A percentile compares a stretch with the other conserved stretches of the same genome.
These are phyloP conservation scores for Fusarium phyllophilum DNA, from an alignment of 2,329 filamentous ascomycete species.

Conservation along the genomic window DNA sequence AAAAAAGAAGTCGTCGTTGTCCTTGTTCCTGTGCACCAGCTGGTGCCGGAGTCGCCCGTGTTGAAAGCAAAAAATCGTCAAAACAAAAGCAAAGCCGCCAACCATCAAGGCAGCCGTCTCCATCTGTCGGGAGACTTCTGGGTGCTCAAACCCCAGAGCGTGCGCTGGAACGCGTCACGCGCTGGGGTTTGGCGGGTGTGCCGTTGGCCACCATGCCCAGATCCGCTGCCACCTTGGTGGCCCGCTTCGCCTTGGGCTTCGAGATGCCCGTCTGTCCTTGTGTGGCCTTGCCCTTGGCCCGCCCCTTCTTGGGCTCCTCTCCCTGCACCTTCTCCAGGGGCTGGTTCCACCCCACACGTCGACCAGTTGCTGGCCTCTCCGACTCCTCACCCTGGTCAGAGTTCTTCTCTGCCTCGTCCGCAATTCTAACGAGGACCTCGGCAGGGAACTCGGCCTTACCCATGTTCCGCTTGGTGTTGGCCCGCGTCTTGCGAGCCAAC, in stretches of 20 bases:
- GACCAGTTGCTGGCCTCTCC: slow-evolving; percentile 21
- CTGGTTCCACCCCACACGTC: slow-evolving; percentile 49
- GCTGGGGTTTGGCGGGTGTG: slow-evolving; percentile 48
- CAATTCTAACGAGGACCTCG: slow-evolving; percentile 47
- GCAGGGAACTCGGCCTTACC: slow-evolving; percentile 50
- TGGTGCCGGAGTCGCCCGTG: neutral
- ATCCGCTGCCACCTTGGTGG: slow-evolving; percentile 45
- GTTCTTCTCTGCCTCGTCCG: slow-evolving; percentile 35
- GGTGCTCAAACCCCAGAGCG: slow-evolving; percentile 37
- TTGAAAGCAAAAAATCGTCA: slow-evolving; percentile 4
- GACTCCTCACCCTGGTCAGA: slow-evolving; percentile 23
- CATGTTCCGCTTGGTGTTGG: slow-evolving; percentile 51
- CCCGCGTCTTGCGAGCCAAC: slow-evolving; percentile 47
- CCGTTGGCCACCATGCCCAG: slow-evolving; percentile 50
- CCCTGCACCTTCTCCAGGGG: slow-evolving; percentile 47
- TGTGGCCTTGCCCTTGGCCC: slow-evolving; percentile 40
- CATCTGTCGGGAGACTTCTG: neutral
- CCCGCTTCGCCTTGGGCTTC: slow-evolving; percentile 47
- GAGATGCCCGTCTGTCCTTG: slow-evolving; percentile 44
- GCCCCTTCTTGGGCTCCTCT: slow-evolving; percentile 38
- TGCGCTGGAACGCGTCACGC: slow-evolving; percentile 46
- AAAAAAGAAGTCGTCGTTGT: slow-evolving; percentile 1
- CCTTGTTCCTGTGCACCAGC: neutral
- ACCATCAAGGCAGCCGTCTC: slow-evolving; percentile 13
- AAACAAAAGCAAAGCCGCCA: neutral